Evolutionary conservation across 2,329 filamentous ascomycete genomes (phyloP).

Genomic region (Lecanoromycetidae sp.): DNA sequence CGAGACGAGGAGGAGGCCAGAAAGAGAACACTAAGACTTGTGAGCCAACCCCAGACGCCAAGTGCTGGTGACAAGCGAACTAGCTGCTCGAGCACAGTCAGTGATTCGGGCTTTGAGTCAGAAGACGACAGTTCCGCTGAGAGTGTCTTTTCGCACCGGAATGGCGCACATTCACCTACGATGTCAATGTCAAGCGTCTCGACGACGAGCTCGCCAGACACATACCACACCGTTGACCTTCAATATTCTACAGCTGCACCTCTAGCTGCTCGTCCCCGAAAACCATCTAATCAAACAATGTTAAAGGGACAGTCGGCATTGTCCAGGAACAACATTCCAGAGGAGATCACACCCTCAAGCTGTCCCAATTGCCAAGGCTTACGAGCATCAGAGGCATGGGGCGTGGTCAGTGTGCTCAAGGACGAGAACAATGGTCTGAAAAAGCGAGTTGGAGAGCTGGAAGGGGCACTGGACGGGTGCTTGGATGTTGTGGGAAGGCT

Average conservation of each 20-base stretch:
- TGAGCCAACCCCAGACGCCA: slow-evolving; percentile 6
- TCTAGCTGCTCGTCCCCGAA: slow-evolving; percentile 18
- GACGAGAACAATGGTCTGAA: slow-evolving; percentile 45
- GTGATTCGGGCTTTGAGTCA: slow-evolving; percentile 49
- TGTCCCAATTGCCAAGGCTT: slow-evolving; percentile 33
- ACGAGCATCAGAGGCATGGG: slow-evolving; percentile 39
- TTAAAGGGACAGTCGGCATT: slow-evolving; percentile 20
- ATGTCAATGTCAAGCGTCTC: slow-evolving; percentile 26
- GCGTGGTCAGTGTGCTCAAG: slow-evolving; percentile 38
- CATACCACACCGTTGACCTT: slow-evolving; percentile 21
- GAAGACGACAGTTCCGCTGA: slow-evolving; percentile 41
- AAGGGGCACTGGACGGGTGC: slow-evolving; percentile 44
- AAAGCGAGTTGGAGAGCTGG: slow-evolving; percentile 40
- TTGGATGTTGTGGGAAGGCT: slow-evolving; percentile 38
- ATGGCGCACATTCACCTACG: slow-evolving; percentile 27
- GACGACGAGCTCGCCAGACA: slow-evolving; percentile 28
- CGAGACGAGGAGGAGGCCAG: slow-evolving; percentile 30
- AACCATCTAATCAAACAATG: slow-evolving; percentile 25
- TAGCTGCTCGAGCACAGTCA: slow-evolving; percentile 25
- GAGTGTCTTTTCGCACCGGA: slow-evolving; percentile 34
- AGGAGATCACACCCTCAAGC: slow-evolving; percentile 22
- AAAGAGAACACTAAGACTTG: slow-evolving; percentile 22
- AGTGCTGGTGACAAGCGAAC: slow-evolving; percentile 21
- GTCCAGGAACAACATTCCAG: slow-evolving; percentile 25
- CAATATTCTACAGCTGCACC: background rate